phyloP scores from a whole-genome alignment of 441 rosid genomes.

The Mallotus japonicus region DNA sequence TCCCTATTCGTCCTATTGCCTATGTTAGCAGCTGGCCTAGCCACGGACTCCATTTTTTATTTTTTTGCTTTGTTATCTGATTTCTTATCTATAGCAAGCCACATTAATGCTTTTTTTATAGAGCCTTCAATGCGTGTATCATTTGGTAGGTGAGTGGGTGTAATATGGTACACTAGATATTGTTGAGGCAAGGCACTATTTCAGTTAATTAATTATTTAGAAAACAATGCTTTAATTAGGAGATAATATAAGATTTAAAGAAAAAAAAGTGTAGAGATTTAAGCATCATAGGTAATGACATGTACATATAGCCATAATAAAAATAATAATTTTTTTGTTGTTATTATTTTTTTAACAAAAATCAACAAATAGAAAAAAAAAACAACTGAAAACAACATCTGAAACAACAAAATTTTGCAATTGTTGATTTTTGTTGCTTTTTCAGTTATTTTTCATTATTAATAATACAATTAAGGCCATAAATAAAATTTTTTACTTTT shows the following conservation, averaged over 20 bases:
- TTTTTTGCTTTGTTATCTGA: background rate
- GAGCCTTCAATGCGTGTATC: background rate
- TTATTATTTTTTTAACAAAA: too few relatives aligned
- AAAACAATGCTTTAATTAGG: background rate
- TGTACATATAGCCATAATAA: too few relatives aligned
- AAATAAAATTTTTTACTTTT: too few relatives aligned
- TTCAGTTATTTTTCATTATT: too few relatives aligned
- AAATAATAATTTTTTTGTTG: too few relatives aligned
- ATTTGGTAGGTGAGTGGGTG: background rate
- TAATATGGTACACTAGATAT: background rate
- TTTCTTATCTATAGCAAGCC: background rate
- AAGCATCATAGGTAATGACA: too few relatives aligned
- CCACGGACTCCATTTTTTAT: constrained; percentile 23
- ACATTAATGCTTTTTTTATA: background rate
- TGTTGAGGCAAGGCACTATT: background rate
- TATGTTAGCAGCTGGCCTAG: constrained; percentile 5
- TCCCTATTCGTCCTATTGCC: constrained; percentile 12
- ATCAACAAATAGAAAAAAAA: too few relatives aligned
- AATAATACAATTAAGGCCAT: too few relatives aligned
- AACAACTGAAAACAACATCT: too few relatives aligned
- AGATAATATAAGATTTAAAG: background rate
- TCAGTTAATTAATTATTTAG: background rate
- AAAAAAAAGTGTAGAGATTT: too few relatives aligned
- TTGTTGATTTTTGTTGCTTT: too few relatives aligned
- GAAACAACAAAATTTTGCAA: too few relatives aligned